Evolutionary conservation across 176 grass and related monocot species (phyloP), one percentile per base, ranked within the genome.

Genomic region (Oryza rufipogon): DNA sequence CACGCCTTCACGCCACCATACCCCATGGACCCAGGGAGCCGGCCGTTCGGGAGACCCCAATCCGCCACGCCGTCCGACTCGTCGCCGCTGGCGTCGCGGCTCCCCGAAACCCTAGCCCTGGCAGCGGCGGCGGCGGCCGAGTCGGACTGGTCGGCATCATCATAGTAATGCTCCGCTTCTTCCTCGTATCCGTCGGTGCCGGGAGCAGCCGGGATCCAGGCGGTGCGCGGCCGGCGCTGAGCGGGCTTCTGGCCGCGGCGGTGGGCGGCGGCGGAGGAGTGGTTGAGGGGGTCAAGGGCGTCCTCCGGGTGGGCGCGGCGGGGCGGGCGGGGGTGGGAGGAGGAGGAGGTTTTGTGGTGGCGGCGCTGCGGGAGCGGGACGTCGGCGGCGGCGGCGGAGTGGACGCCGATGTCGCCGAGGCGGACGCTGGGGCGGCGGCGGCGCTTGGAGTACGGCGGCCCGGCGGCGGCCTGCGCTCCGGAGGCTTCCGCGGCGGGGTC

Each of bases 371-470:
- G 71, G n/a, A 85, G 81, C 44, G 84, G 85, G 36, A 69, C 77
- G 76, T 91, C 83, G 39, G 86, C 61, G 64, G 92, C 49, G 64
- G 92, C 76, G 39, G 88, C 84, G 48, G 79, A 75, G n/a, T 80
- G 66, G 9, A 85, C 84, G 41, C 89, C 92, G 51, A 98, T 94
- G 80, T 98, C 95, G 44, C 92, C 91, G 52, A 98, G 95, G 82
- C 95, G 95, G 9, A 98, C 90, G 83, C 87, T 98, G 79, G 91
- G 92, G n/a, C 91, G 92, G 84, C 95, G 95, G 84, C 94, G 90
- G 66, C 95, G 88, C 82, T 97, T 97, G 61, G 93, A 90, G 73
- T 84, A 87, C 34, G 88, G 78, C 58, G 77, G 39, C 1, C 54
- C 54, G 6, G 54, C 82, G 51, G 22, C 75, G 52, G 61, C 23